Evolutionary conservation across 1,284 basidiomycete species (phyloP).

Genomic region (Ganoderma sinense): DNA sequence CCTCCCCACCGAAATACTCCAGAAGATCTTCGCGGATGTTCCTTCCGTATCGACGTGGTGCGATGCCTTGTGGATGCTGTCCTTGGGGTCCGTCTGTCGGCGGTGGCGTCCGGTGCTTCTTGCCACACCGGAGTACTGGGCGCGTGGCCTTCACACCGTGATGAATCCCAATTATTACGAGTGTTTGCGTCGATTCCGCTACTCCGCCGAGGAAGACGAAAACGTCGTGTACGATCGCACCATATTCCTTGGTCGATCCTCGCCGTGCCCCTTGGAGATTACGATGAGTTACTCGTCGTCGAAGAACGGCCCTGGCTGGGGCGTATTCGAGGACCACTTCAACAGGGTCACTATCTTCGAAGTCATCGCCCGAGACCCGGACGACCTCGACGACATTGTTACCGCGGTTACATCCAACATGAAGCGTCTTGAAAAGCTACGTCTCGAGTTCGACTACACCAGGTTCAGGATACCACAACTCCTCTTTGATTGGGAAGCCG

Average conservation of each 20-base stretch:
- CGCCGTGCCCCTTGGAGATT: not conserved
- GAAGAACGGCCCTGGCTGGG: not conserved
- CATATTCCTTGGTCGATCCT: not conserved
- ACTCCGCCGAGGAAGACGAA: not conserved
- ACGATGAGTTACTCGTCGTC: not conserved
- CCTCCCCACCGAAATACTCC: conserved; percentile 7
- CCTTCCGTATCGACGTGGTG: not conserved
- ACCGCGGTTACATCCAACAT: not conserved
- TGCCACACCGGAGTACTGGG: not conserved
- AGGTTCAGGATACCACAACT: not conserved
- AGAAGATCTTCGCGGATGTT: not conserved
- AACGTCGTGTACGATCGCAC: not conserved
- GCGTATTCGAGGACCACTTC: not conserved
- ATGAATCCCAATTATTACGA: not conserved
- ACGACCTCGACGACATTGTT: not conserved
- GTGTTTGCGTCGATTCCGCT: too few species aligned
- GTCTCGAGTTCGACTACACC: not conserved
- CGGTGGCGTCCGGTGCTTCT: conserved; percentile 7
- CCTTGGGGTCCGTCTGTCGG: not conserved
- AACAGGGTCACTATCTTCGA: not conserved
- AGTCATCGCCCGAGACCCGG: not conserved
- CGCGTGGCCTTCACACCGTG: not conserved
- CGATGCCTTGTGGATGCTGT: not conserved
- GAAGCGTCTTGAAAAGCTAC: not conserved
- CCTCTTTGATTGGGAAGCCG: not conserved